These are phyloP conservation scores for Corylus heterophylla DNA, from an alignment of 306 rosid species.

Conservation along the genomic window DNA sequence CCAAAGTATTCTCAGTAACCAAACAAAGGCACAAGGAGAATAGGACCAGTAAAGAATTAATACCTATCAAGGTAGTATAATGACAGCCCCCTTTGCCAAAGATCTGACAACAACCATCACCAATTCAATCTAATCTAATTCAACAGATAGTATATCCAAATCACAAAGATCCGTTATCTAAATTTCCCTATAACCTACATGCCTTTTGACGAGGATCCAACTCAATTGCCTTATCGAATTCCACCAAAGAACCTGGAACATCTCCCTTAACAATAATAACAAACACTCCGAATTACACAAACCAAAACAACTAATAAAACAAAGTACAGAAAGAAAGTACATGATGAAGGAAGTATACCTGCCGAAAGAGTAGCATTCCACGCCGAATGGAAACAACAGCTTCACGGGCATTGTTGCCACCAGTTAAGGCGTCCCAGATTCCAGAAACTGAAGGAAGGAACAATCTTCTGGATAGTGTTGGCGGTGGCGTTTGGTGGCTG, in stretches of 20 bases:
- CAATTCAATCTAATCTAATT: constrained; percentile 20
- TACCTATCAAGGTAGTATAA: constrained; percentile 84
- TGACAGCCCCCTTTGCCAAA: constrained; percentile 95
- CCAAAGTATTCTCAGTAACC: background rate
- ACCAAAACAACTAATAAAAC: background rate
- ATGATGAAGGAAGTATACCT: constrained; percentile 32
- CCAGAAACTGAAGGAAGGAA: constrained; percentile 76
- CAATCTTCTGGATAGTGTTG: constrained; percentile 52
- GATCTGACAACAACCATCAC: constrained; percentile 61
- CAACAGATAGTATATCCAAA: constrained; percentile 27
- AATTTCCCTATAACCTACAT: constrained; percentile 50
- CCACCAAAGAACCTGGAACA: constrained; percentile 72
- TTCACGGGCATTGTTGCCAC: constrained; percentile 65
- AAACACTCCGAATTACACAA: constrained; percentile 11
- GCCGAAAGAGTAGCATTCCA: constrained; percentile 82
- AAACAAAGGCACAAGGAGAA: constrained; percentile 2
- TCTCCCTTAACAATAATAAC: constrained; percentile 54
- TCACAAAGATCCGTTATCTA: constrained; percentile 4
- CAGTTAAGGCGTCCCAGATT: constrained; percentile 82
- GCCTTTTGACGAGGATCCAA: constrained; percentile 94
- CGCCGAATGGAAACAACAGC: constrained; percentile 65
- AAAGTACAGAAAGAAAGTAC: background rate
- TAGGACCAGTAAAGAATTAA: constrained; percentile 20
- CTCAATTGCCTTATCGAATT: constrained; percentile 77
- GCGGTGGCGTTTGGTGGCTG: constrained; percentile 17